Base-by-base conservation (phyloP, 768 basidiomycete species). In the Russula sp. region DNA sequence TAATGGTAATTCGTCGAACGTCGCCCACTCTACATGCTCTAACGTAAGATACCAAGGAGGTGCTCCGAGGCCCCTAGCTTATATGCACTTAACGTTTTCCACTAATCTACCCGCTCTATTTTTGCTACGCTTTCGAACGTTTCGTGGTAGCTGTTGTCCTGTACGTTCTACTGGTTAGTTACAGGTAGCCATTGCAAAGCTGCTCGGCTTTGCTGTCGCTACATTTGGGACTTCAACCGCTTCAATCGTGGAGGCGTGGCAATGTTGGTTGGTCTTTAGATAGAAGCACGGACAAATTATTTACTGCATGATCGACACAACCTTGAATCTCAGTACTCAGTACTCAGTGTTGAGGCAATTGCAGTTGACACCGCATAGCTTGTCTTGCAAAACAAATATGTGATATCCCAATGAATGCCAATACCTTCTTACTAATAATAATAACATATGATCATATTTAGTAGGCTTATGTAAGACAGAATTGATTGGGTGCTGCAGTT, bases 11-110 rank as follows among this genome's bases (percentile, higher is more conserved):
- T 50, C 13, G 10, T 42, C 34, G 9, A 36, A 56, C 25, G 54
- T 9, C 49, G 20, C 14, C 18, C 32, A 25, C n/a, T 18, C 36
- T 35, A 7, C 18, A 61, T 20, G 20, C 29, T 39, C 46, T n/a
- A 36, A 38, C 16, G 9, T 36, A 58, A 16, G 56, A 63, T 63
- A 63, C 56, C 61, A 58, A 43, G 36, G 50, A 47, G 34, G 18
- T 22, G 25, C 35, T n/a, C 22, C 36, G 16, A 48, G 14, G n/a
- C 18, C 22, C 20, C 11, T 41, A 47, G 38, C 32, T 50, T 36
- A 48, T 36, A 35, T 48, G 29, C 41, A 43, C n/a, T 39, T 18
- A 5, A 41, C 8, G 18, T 11, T 18, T 42, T 25, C 20, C 41
- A 36, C 52, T 29, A 36, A 25, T 18, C 16, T 45, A 46, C 18